Base-by-base conservation (phyloP, 148 eudicot species). In the Bassia scoparia region DNA sequence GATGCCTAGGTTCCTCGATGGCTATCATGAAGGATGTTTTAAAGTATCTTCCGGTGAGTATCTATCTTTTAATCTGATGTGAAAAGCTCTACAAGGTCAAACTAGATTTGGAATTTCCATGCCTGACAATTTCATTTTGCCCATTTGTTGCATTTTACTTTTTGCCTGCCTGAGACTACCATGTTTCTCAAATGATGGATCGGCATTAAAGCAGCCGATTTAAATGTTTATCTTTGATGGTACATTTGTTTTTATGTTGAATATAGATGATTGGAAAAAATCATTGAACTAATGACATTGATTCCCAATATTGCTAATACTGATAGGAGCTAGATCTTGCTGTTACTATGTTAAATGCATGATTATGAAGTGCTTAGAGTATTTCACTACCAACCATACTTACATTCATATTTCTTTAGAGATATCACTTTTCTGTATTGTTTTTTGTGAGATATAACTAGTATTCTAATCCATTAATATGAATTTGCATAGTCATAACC, bases 21-120 rank as follows among this genome's bases (percentile, higher is more conserved):
- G 97, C 97, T 80, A 81, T 92, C 33, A 85, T 92, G 93, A 92
- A 92, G 90, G 88, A 88, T 61, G 87, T 91, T 54, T 81, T 89
- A 46, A 86, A 84, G 59, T 81, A 84, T 67, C 93, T 92, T 46
- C 97, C 97, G 26, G 97, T 92, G 68, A 88, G 96, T 81, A 13
- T 49, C 67, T 53, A 15, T 53, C 38, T 50, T 67, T 33, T 0
- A 20, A 41, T 23, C 15, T 23, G 1, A 38, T 66, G 53, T 21
- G 0, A 17, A 65, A 52, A 53, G 35, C 20, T 0, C n/a, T 6
- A 21, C 44, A 35, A 21, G 48, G 11, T 63, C 4, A 43, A 67
- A 44, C 34, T 44, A 30, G 5, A 46, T 20, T 29, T 26, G 15
- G 44, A 46, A 24, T 10, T 56, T 55, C 1, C 62, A 56, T 71